Base-by-base conservation (phyloP, 2,329 filamentous ascomycete species). In the Aspergillus viridinutans region DNA sequence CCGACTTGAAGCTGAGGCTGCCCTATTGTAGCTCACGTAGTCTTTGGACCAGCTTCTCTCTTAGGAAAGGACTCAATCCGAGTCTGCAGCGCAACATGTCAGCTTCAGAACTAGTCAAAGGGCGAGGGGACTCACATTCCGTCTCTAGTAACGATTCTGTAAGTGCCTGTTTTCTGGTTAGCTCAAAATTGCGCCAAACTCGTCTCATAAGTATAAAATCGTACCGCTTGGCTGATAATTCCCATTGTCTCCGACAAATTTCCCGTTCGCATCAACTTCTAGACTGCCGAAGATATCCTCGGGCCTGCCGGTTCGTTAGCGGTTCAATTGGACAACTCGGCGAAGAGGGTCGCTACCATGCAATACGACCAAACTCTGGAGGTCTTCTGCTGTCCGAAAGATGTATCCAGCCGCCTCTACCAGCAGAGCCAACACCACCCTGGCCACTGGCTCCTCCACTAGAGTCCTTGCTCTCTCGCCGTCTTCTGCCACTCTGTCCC, bases 281-380 rank as follows among this genome's bases (percentile, higher is more conserved):
- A 87, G 67, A 62, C 83, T 86, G 14, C 85, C 85, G 66, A 87
- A 83, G 51, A 87, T 87, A 71, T 87, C 85, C 67, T 87, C 85
- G 0, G 85, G 84, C 69, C 77, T 78, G 40, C 28, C 23, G 23
- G 14, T 3, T 21, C 52, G 51, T 71, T 53, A 66, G 61, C 38
- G 28, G 21, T 20, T 26, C 17, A 12, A 45, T 25, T 20, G 49
- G 12, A 17, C 10, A 3, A 20, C 25, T 23, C 42, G 17, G 14
- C 7, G 35, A 29, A 53, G 17, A 38, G 21, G 38, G 8, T 4
- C 14, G 64, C 52, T 69, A 77, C 80, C 81, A 85, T 52, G 85
- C 82, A 59, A 86, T 85, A n/a, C 85, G 69, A 1, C 85, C 85
- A 70, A 79, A 87, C 58, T 87, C 85, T 2, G 85, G 84, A 38